Conservation (phyloP, 2,329 filamentous ascomycete genomes). For the Akanthomyces lecanii region DNA sequence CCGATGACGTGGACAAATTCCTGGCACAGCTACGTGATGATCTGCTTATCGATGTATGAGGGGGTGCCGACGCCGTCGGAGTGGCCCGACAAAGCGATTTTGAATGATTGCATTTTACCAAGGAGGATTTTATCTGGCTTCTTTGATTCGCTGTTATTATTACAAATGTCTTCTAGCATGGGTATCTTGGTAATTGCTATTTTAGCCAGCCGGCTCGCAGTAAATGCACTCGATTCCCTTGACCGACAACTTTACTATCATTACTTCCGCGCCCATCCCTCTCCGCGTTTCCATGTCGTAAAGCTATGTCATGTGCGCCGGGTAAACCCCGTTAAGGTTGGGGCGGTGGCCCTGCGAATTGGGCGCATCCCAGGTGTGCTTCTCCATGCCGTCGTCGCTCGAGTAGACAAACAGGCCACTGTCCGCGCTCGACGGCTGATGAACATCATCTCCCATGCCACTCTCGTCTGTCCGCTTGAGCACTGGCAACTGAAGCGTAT, state of each 20-base stretch:
- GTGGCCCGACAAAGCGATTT: background rate
- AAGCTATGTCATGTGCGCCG: background rate
- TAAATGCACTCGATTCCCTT: background rate
- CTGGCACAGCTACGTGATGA: background rate
- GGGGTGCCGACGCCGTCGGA: background rate
- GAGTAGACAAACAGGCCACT: constrained; percentile 14
- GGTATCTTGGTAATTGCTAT: background rate
- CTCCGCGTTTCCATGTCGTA: background rate
- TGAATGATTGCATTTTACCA: background rate
- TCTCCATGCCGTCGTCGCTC: constrained; percentile 5
- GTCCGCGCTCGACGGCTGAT: background rate
- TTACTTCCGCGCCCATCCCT: background rate
- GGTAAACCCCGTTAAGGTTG: background rate
- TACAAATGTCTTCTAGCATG: background rate
- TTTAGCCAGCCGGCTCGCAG: background rate
- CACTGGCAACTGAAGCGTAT: background rate
- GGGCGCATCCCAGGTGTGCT: constrained; percentile 2
- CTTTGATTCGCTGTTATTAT: background rate
- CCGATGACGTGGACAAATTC: background rate
- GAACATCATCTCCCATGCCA: background rate
- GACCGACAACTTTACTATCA: background rate
- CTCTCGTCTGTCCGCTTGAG: background rate
- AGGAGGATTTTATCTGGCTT: background rate
- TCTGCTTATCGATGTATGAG: background rate
- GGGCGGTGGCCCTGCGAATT: background rate